Conservation (phyloP, 73 alveolate genomes). For the Tetrahymena elliotti region DNA sequence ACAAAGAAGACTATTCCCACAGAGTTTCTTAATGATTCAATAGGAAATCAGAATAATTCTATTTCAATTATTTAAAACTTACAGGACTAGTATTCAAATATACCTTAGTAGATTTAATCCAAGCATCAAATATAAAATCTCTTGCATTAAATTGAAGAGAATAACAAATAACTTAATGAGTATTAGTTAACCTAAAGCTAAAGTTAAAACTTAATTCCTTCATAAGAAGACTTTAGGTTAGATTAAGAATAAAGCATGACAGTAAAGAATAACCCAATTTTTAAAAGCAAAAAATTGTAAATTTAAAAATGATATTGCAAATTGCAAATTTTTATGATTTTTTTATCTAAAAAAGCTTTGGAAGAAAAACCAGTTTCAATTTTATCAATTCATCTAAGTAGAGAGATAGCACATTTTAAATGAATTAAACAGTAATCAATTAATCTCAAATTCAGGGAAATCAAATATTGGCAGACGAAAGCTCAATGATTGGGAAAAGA, state of each 20-base stretch:
- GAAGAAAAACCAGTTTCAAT: background rate
- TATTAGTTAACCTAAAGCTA: background rate
- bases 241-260: background rate
- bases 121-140: background rate
- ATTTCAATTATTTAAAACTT: background rate
- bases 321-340: background rate
- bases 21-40: background rate
- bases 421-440: background rate
- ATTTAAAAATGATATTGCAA: background rate
- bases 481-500: background rate
- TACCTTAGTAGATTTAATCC: background rate
- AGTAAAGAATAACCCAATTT: background rate
- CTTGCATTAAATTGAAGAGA: background rate
- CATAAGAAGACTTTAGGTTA: background rate
- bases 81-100: background rate
- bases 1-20: background rate
- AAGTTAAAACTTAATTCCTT: background rate
- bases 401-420: background rate
- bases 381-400: background rate
- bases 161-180: background rate
- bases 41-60: background rate
- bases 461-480: background rate
- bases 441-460: background rate
- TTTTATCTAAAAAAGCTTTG: background rate
- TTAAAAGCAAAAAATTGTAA: background rate